phyloP scores from a whole-genome alignment of 1,139 yeast genomes.

The Debaryomyces psychrophilus region DNA sequence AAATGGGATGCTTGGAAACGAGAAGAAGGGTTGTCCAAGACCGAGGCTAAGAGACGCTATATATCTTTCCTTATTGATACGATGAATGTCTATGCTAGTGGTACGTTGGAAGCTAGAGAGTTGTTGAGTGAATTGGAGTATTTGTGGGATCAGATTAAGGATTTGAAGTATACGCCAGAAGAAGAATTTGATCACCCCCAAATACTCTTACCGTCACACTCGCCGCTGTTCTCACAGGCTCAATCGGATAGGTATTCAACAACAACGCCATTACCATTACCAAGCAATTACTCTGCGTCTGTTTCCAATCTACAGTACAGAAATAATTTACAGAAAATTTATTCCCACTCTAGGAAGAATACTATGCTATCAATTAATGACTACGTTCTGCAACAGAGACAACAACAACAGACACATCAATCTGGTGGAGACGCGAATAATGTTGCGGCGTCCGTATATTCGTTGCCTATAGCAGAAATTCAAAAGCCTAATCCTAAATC shows the following conservation, averaged over 20 bases:
- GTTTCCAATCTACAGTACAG: slow-evolving; percentile 36
- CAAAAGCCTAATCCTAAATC: slow-evolving; percentile 12
- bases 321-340: slow-evolving; percentile 45
- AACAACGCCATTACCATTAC: slow-evolving; percentile 36
- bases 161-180: slow-evolving; percentile 41
- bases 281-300: slow-evolving; percentile 23
- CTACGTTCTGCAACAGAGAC: slow-evolving; percentile 41
- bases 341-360: slow-evolving; percentile 48
- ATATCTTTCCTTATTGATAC: slow-evolving; percentile 71
- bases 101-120: slow-evolving; percentile 69
- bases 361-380: slow-evolving; percentile 44
- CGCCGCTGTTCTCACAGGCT: slow-evolving; percentile 43
- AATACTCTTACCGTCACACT: slow-evolving; percentile 37
- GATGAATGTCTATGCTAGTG: slow-evolving; percentile 71
- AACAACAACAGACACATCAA: slow-evolving; percentile 20
- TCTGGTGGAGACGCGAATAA: slow-evolving; percentile 18
- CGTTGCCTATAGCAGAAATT: slow-evolving; percentile 24
- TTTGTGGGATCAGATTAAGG: slow-evolving; percentile 76
- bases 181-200: slow-evolving; percentile 29
- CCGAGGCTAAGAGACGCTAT: slow-evolving; percentile 76
- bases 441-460: slow-evolving; percentile 26
- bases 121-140: slow-evolving; percentile 66
- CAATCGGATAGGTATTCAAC: slow-evolving; percentile 44
- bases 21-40: slow-evolving; percentile 68
- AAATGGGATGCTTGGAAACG: slow-evolving; percentile 89